A percentile compares a stretch with the other conserved stretches of the same genome.
Evolutionary conservation across 1,139 yeast species (phyloP).

Genomic region (Kodamaea ohmeri): DNA sequence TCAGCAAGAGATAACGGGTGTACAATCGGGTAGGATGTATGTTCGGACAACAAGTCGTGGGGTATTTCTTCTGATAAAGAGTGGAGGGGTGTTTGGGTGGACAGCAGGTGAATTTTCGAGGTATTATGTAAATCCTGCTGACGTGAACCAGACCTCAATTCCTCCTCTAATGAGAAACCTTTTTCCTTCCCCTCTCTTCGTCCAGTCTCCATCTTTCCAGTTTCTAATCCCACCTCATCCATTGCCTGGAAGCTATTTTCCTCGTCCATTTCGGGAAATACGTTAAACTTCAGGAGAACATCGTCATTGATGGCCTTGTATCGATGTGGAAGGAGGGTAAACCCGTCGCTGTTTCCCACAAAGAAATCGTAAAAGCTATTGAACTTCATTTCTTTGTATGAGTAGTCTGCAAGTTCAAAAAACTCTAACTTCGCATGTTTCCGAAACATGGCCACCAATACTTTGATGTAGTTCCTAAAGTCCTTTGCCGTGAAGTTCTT

Average conservation of each 20-base stretch:
- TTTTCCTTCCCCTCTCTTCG: too few species aligned
- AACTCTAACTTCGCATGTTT: conserved; percentile 21
- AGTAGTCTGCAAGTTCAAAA: conserved; percentile 22
- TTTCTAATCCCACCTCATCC: too few species aligned
- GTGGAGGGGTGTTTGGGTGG: too few species aligned
- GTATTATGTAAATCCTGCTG: too few species aligned
- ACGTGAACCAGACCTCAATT: too few species aligned
- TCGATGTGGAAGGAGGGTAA: conserved; percentile 17
- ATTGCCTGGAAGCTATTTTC: conserved; percentile 8
- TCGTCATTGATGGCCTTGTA: conserved; percentile 16
- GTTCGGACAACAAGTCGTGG: not conserved
- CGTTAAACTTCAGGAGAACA: conserved; percentile 14
- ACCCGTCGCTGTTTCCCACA: conserved; percentile 12
- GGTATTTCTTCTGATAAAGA: too few species aligned
- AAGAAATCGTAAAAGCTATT: conserved; percentile 22
- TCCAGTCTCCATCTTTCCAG: too few species aligned
- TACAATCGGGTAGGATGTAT: not conserved
- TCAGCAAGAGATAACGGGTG: conserved; percentile 19
- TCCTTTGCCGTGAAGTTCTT: conserved; percentile 15
- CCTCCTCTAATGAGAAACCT: too few species aligned
- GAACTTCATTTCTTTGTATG: conserved; percentile 21
- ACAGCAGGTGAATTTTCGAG: too few species aligned
- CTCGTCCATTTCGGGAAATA: conserved; percentile 16
- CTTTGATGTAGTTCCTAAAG: conserved; percentile 17
- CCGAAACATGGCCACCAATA: conserved; percentile 28